Evolutionary conservation across 805 yeast species (phyloP).

Genomic region (Candida alai): DNA sequence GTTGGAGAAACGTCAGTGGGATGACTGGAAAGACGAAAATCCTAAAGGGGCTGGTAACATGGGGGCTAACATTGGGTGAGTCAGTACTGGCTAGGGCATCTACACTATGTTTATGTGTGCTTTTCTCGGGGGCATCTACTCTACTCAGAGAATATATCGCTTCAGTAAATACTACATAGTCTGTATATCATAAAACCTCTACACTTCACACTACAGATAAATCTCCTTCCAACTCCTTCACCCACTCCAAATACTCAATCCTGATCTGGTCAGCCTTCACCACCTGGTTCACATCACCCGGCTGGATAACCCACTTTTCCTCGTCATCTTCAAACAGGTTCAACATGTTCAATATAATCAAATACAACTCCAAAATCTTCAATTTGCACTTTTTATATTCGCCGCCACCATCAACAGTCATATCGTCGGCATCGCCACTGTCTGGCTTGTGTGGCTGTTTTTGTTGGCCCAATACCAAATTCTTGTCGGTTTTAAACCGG

Average conservation of each 20-base stretch:
- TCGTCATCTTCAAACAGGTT: slow-evolving; percentile 30
- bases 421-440: slow-evolving; percentile 2
- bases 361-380: slow-evolving; percentile 38
- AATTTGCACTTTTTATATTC: slow-evolving; percentile 26
- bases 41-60: slow-evolving; percentile 91
- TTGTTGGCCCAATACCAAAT: neutral
- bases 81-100: too few relatives aligned
- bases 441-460: too few relatives aligned
- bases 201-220: too few relatives aligned
- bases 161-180: too few relatives aligned
- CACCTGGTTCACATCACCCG: neutral
- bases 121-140: too few relatives aligned
- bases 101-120: too few relatives aligned
- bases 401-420: slow-evolving; percentile 6
- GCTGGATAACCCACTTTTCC: slow-evolving; percentile 35
- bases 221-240: slow-evolving; percentile 27
- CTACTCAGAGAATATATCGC: too few relatives aligned
- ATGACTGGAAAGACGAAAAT: slow-evolving; percentile 82
- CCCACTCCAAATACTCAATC: slow-evolving; percentile 33
- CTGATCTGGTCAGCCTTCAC: slow-evolving; percentile 23
- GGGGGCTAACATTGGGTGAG: slow-evolving; percentile 38
- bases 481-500: slow-evolving; percentile 27
- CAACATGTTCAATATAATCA: slow-evolving; percentile 37
- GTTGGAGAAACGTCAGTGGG: slow-evolving; percentile 82
- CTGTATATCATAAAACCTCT: too few relatives aligned